Evolutionary conservation across 768 basidiomycete genomes (phyloP).

Genomic region (Phaeotremella fagi): DNA sequence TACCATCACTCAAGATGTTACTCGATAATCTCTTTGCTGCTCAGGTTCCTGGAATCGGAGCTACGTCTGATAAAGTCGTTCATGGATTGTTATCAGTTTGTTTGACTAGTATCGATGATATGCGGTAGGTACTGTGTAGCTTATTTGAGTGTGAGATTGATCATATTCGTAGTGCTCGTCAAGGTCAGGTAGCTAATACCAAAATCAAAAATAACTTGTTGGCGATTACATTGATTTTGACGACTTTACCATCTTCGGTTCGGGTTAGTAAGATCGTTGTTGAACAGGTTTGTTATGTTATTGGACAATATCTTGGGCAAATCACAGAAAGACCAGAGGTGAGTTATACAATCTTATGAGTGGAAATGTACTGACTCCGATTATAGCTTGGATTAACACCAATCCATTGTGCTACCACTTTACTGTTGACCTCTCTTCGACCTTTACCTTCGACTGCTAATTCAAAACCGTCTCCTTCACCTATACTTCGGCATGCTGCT

Average conservation of each 20-base stretch:
- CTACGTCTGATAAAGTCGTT: constrained; percentile 47
- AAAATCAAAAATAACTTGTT: constrained; percentile 89
- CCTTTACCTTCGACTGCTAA: constrained; percentile 54
- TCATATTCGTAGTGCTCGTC: constrained; percentile 60
- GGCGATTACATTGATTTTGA: constrained; percentile 76
- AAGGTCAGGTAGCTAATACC: constrained; percentile 66
- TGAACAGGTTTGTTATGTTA: constrained; percentile 78
- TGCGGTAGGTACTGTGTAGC: constrained; percentile 58
- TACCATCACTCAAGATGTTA: constrained; percentile 72
- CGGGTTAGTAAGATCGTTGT: constrained; percentile 68
- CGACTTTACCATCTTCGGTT: constrained; percentile 63
- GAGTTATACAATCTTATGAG: constrained; percentile 17
- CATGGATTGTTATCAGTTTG: constrained; percentile 83
- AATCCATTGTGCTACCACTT: constrained; percentile 80
- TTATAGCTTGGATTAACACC: constrained; percentile 73
- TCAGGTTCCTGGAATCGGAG: constrained; percentile 49
- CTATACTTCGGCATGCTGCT: constrained; percentile 62
- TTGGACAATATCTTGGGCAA: constrained; percentile 72
- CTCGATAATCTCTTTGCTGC: constrained; percentile 52
- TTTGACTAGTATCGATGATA: constrained; percentile 79
- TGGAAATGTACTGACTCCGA: neutral
- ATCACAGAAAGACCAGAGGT: constrained; percentile 59
- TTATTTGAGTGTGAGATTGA: neutral
- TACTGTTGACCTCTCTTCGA: constrained; percentile 65
- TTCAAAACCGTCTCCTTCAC: constrained; percentile 19